These are phyloP conservation scores for Rhinocladiella similis DNA, from an alignment of 2,329 filamentous ascomycete genomes.

Conservation along the genomic window DNA sequence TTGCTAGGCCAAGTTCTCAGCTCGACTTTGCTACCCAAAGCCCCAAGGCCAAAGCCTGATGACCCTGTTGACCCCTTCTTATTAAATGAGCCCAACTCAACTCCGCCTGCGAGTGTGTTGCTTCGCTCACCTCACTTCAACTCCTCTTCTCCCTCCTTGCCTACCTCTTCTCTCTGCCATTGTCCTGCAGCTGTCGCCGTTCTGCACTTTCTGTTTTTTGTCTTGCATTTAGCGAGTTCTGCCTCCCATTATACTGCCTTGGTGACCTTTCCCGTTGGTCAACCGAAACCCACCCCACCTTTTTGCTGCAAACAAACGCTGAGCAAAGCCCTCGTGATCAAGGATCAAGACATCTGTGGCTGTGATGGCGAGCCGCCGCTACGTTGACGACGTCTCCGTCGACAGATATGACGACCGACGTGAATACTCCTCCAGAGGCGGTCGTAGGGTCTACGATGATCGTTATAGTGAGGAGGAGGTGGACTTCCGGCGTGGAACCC, in stretches of 20 bases:
- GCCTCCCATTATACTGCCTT: neutral
- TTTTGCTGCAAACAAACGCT: neutral
- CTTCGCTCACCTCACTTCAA: neutral
- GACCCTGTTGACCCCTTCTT: neutral
- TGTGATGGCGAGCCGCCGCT: constrained; percentile 46
- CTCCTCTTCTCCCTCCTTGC: neutral
- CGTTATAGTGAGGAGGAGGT: constrained; percentile 54
- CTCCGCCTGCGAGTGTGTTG: neutral
- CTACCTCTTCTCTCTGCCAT: neutral
- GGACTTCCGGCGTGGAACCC: constrained; percentile 45
- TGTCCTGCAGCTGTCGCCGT: neutral
- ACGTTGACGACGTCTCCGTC: constrained; percentile 39
- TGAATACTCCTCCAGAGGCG: constrained; percentile 43
- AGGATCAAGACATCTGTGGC: neutral
- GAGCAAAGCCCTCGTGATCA: neutral
- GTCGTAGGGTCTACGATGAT: constrained; percentile 45
- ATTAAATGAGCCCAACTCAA: neutral
- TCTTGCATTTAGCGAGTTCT: neutral
- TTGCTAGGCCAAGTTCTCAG: neutral
- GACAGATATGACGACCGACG: constrained; percentile 52
- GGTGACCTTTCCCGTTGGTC: neutral
- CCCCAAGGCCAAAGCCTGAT: neutral
- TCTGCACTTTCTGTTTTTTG: neutral
- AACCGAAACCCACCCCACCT: too few relatives aligned
- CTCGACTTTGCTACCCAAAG: neutral